Conservation (phyloP, 164 flowering plant species). For the Vitis riparia region DNA sequence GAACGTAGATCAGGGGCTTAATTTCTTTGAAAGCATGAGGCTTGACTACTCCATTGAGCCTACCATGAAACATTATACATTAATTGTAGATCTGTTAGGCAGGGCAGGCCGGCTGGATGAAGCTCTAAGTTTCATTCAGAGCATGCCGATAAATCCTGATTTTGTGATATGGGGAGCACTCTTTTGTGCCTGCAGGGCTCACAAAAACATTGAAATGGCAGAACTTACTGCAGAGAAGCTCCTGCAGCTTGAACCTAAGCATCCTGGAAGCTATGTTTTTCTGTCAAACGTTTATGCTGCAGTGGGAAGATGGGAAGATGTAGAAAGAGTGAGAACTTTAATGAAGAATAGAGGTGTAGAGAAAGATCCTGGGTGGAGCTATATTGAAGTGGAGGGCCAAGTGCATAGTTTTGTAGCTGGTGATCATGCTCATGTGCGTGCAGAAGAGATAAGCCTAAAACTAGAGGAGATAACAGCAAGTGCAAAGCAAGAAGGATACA, state of each 20-base stretch:
- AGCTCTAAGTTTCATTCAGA: slow-evolving; percentile 39
- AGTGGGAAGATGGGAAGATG: slow-evolving; percentile 44
- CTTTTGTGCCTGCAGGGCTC: slow-evolving; percentile 55
- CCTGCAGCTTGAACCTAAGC: slow-evolving; percentile 44
- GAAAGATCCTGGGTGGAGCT: slow-evolving; percentile 56
- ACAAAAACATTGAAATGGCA: slow-evolving; percentile 46
- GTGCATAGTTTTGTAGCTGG: slow-evolving; percentile 46
- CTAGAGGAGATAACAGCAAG: slow-evolving; percentile 34
- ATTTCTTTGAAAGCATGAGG: slow-evolving; percentile 41
- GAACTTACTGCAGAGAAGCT: slow-evolving; percentile 42
- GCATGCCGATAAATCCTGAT: slow-evolving; percentile 51
- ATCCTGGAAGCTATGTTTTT: slow-evolving; percentile 48
- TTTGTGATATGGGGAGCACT: slow-evolving; percentile 62
- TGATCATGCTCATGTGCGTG: slow-evolving; percentile 26
- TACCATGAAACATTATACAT: slow-evolving; percentile 47
- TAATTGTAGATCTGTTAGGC: slow-evolving; percentile 49
- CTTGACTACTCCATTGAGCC: slow-evolving; percentile 48
- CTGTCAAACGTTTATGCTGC: slow-evolving; percentile 48
- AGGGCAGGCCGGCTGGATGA: slow-evolving; percentile 49
- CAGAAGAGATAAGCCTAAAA: slow-evolving; percentile 30
- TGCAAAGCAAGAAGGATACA: slow-evolving; percentile 38
- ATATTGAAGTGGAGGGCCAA: slow-evolving; percentile 37
- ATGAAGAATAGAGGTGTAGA: slow-evolving; percentile 39
- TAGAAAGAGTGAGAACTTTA: slow-evolving; percentile 36
- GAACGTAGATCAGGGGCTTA: slow-evolving; percentile 40